Evolutionary conservation across 2,329 filamentous ascomycete genomes (phyloP).

Genomic region (Capronia coronata): DNA sequence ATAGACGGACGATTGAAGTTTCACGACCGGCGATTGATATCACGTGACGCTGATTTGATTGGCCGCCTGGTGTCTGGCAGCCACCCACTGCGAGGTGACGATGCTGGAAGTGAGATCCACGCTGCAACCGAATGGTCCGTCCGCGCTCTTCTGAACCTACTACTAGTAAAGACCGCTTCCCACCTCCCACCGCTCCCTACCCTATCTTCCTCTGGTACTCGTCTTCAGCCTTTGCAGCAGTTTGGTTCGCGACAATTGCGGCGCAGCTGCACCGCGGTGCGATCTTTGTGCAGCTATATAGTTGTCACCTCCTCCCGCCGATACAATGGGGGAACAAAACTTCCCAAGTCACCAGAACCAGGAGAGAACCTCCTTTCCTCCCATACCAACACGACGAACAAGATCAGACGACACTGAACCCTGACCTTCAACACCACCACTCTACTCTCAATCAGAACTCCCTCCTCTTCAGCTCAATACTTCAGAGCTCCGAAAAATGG

Average conservation of each 20-base stretch:
- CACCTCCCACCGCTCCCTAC: no score
- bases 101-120: no score
- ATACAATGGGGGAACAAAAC: slow-evolving; percentile 10
- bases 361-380: background rate
- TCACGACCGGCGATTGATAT: no score
- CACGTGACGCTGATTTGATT: no score
- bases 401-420: background rate
- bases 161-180: no score
- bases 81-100: no score
- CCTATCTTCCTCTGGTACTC: no score
- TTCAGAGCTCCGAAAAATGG: slow-evolving; percentile 7
- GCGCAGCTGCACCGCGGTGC: background rate
- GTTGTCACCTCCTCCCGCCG: background rate
- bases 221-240: no score
- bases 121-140: no score
- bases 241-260: background rate
- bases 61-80: no score
- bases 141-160: no score
- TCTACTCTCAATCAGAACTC: background rate
- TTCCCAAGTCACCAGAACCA: background rate
- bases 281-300: background rate
- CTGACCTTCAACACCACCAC: background rate
- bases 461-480: background rate
- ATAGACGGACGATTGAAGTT: no score
- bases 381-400: background rate